Conservation (phyloP, 768 basidiomycete genomes). For the Mrakia hoshinonis region DNA sequence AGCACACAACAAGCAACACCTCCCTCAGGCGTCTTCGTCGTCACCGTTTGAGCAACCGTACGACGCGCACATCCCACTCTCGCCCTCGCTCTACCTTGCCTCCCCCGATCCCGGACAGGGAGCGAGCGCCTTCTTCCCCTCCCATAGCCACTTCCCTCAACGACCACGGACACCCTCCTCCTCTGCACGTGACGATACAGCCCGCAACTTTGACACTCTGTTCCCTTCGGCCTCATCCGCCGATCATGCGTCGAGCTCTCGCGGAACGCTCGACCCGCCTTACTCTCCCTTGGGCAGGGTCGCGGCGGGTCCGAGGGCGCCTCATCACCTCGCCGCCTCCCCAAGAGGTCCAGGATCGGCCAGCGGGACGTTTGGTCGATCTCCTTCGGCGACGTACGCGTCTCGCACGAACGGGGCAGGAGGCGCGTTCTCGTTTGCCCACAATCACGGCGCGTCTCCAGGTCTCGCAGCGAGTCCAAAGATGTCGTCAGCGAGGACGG, state of each 20-base stretch:
- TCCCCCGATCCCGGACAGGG: slow-evolving; percentile 13
- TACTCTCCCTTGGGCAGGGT: not conserved
- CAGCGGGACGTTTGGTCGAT: slow-evolving; percentile 9
- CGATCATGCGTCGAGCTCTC: not conserved
- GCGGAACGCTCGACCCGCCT: not conserved
- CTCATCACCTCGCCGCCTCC: not conserved
- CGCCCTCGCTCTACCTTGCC: slow-evolving; percentile 7
- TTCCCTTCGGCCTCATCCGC: not conserved
- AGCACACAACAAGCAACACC: not conserved
- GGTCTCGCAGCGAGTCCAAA: slow-evolving; percentile 13
- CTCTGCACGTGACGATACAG: not conserved
- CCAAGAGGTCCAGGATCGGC: not conserved
- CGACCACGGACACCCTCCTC: not conserved
- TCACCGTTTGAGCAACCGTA: slow-evolving; percentile 6
- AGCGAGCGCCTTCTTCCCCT: not conserved
- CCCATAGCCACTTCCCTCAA: not conserved
- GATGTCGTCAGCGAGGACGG: slow-evolving; percentile 21
- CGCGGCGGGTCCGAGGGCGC: not conserved
- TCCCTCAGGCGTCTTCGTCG: not conserved
- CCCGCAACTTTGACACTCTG: not conserved
- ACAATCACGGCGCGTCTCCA: slow-evolving; percentile 10
- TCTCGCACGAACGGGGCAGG: not conserved
- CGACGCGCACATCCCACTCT: slow-evolving; percentile 16
- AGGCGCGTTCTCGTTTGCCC: slow-evolving; percentile 8
- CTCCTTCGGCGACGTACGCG: slow-evolving; percentile 8